Percentiles rank a stretch among this genome's conserved stretches.
phyloP scores from a whole-genome alignment of 495 filamentous ascomycete genomes.

The Lasiosphaeris hirsuta region DNA sequence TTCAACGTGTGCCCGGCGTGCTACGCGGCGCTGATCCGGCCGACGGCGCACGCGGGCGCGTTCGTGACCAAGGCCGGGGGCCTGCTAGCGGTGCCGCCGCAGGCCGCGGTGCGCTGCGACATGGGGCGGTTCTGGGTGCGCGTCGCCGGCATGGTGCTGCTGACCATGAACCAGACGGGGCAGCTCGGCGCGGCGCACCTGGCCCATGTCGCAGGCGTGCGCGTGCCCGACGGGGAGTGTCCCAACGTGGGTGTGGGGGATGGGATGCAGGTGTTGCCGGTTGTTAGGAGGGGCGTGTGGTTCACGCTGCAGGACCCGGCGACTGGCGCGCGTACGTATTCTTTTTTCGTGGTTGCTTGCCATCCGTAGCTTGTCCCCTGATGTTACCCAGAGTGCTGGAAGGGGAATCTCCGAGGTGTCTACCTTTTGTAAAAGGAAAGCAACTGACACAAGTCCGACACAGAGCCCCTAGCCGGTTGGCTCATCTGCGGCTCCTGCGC shows the following conservation, averaged over 20 bases:
- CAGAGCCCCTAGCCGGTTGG: slow-evolving; percentile 9
- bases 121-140: slow-evolving; percentile 15
- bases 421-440: no score
- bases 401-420: no score
- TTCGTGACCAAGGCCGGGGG: slow-evolving; percentile 12
- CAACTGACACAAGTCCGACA: background rate
- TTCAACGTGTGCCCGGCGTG: slow-evolving; percentile 15
- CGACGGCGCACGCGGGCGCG: slow-evolving; percentile 8
- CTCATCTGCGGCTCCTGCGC: slow-evolving; percentile 9
- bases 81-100: background rate
- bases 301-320: background rate
- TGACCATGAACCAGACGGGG: slow-evolving; percentile 15
- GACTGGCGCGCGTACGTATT: background rate
- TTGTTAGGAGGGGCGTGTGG: background rate
- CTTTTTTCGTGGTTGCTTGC: no score
- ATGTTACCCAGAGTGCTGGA: no score
- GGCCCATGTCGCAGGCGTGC: slow-evolving; percentile 2
- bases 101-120: slow-evolving; percentile 9
- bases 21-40: slow-evolving; percentile 9
- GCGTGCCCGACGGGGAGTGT: slow-evolving; percentile 2
- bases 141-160: slow-evolving; percentile 6
- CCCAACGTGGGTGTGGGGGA: slow-evolving; percentile 2
- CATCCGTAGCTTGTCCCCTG: no score
- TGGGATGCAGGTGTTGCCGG: background rate
- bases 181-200: slow-evolving; percentile 6